These are phyloP conservation scores for Pythium coloratum DNA, from an alignment of 352 stramenopile genomes.

Conservation along the genomic window DNA sequence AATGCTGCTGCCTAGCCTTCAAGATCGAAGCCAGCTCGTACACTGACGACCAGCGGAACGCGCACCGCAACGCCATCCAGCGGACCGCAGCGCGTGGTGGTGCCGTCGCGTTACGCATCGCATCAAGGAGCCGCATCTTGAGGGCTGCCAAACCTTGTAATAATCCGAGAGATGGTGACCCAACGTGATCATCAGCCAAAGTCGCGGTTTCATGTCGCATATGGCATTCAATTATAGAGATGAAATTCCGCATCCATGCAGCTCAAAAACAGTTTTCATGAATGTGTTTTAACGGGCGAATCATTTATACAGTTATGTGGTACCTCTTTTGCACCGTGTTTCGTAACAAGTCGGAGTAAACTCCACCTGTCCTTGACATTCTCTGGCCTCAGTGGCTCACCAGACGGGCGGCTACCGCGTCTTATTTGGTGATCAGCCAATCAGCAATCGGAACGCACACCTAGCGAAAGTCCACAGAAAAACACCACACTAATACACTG, in stretches of 20 bases:
- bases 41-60: neutral
- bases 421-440: neutral
- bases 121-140: neutral
- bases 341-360: neutral
- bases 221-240: too few species aligned
- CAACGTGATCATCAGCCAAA: neutral
- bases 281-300: neutral
- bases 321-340: slow-evolving; percentile 13
- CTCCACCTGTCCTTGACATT: slow-evolving; percentile 23
- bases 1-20: too few species aligned
- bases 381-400: slow-evolving; percentile 10
- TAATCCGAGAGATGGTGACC: too few species aligned
- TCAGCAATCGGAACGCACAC: neutral
- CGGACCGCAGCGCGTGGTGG: too few species aligned
- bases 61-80: neutral
- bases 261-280: too few species aligned
- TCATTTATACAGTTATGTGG: neutral
- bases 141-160: neutral
- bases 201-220: neutral
- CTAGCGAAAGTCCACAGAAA: slow-evolving; percentile 1
- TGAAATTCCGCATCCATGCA: too few species aligned
- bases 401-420: neutral
- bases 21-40: too few species aligned
- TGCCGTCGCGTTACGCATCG: too few species aligned
- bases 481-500: too few species aligned